These are phyloP conservation scores for Xylaria longipes DNA, from an alignment of 495 filamentous ascomycete genomes.

Conservation along the genomic window DNA sequence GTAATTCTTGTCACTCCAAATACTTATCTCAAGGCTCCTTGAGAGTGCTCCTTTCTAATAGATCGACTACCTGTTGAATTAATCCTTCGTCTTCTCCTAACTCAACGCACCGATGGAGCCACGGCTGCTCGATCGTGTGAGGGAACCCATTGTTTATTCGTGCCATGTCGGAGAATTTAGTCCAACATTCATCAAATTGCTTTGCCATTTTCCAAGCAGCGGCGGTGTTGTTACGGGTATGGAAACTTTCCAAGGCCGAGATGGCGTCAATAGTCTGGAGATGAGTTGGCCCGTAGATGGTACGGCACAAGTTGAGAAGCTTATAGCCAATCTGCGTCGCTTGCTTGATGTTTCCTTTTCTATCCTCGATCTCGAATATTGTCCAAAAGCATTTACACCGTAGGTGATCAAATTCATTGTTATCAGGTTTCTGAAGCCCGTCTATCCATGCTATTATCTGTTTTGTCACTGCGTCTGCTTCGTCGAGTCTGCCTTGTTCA, in stretches of 20 bases:
- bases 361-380: slow-evolving; percentile 38
- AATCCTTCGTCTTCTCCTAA: slow-evolving; percentile 31
- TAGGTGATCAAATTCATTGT: slow-evolving; percentile 28
- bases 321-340: slow-evolving; percentile 28
- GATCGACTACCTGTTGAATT: slow-evolving; percentile 32
- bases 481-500: slow-evolving; percentile 26
- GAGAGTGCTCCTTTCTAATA: slow-evolving; percentile 31
- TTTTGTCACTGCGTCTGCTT: slow-evolving; percentile 28
- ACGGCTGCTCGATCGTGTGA: slow-evolving; percentile 37
- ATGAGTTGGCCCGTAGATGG: slow-evolving; percentile 34
- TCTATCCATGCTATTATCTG: slow-evolving; percentile 37
- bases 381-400: slow-evolving; percentile 35
- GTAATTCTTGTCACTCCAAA: background rate
- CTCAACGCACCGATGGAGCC: slow-evolving; percentile 38
- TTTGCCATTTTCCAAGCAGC: slow-evolving; percentile 28
- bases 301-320: slow-evolving; percentile 30
- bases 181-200: slow-evolving; percentile 34
- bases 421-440: background rate
- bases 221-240: slow-evolving; percentile 24
- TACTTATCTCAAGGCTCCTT: slow-evolving; percentile 21
- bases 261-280: slow-evolving; percentile 39
- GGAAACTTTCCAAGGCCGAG: slow-evolving; percentile 37
- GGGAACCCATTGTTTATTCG: slow-evolving; percentile 29
- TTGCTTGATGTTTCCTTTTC: slow-evolving; percentile 28
- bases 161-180: slow-evolving; percentile 25